Conservation (phyloP, 108 stramenopile genomes). For the Skeletonema potamos region DNA sequence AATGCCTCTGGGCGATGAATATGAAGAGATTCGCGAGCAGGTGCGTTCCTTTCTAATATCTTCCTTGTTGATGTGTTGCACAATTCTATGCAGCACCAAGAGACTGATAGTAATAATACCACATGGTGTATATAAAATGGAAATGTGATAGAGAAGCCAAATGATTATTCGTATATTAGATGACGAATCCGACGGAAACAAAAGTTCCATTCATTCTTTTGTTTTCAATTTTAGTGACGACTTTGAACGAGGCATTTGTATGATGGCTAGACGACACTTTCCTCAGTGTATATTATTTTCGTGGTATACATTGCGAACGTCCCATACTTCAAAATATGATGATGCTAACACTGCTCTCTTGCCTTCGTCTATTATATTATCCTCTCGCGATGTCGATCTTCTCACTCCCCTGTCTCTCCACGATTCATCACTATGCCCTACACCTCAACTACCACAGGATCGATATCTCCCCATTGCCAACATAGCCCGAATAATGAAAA, state of each 20-base stretch:
- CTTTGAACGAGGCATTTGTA: conserved; percentile 15
- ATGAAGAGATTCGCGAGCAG: conserved; percentile 77
- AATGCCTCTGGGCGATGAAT: conserved; percentile 65
- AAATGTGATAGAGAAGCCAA: conserved; percentile 12
- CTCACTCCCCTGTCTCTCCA: too few relatives aligned
- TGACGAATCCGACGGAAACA: conserved; percentile 8
- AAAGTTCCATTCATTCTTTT: conserved; percentile 10
- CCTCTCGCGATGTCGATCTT: too few relatives aligned
- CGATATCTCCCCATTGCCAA: conserved; percentile 99
- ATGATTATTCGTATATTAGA: conserved; percentile 8
- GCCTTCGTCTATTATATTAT: neutral
- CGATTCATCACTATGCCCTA: neutral
- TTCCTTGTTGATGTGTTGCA: too few relatives aligned
- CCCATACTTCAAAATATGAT: too few relatives aligned
- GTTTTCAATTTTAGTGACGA: conserved; percentile 4
- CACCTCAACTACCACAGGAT: too few relatives aligned
- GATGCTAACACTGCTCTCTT: neutral
- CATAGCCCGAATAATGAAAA: conserved; percentile 99
- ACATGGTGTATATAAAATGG: too few relatives aligned
- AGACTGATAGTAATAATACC: too few relatives aligned
- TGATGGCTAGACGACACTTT: neutral
- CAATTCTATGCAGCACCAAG: too few relatives aligned
- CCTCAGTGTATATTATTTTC: neutral
- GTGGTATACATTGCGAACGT: too few relatives aligned
- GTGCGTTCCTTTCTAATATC: too few relatives aligned